Evolutionary conservation across 805 yeast genomes (phyloP).

Genomic region (Nadsonia fulvescens): DNA sequence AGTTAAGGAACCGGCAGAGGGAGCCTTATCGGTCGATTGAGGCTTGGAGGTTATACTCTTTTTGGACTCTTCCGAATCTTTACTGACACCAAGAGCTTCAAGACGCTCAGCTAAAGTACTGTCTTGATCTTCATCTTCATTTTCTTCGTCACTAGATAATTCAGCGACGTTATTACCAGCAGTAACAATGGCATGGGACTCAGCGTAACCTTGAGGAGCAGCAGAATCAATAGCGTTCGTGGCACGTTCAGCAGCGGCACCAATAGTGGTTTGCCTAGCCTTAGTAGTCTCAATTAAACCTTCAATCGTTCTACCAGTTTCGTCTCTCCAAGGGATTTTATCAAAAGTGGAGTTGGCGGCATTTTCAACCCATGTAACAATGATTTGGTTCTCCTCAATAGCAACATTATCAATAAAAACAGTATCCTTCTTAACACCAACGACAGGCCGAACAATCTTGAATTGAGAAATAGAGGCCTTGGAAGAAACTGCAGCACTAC

Average conservation of each 20-base stretch:
- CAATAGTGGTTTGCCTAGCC: slow-evolving; percentile 1
- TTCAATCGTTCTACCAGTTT: slow-evolving; percentile 4
- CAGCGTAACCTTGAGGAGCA: slow-evolving; percentile 21
- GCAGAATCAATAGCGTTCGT: slow-evolving; percentile 23
- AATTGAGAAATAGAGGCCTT: slow-evolving; percentile 8
- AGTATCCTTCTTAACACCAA: neutral
- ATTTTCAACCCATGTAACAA: slow-evolving; percentile 16
- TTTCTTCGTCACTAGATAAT: slow-evolving; percentile 15
- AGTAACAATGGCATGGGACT: slow-evolving; percentile 17
- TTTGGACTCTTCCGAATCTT: slow-evolving; percentile 12
- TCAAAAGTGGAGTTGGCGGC: slow-evolving; percentile 18
- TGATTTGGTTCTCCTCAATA: slow-evolving; percentile 7
- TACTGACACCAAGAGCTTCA: slow-evolving; percentile 16
- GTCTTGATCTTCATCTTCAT: slow-evolving; percentile 21
- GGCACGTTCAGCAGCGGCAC: slow-evolving; percentile 5
- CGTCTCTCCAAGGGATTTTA: slow-evolving; percentile 15
- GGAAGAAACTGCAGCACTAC: slow-evolving; percentile 2
- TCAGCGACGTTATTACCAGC: slow-evolving; percentile 19
- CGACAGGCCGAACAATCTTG: slow-evolving; percentile 6
- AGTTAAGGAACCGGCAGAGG: slow-evolving; percentile 20
- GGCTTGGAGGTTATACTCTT: slow-evolving; percentile 8
- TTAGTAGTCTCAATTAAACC: slow-evolving; percentile 5
- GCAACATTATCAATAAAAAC: slow-evolving; percentile 7
- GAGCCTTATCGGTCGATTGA: slow-evolving; percentile 10
- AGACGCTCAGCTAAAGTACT: slow-evolving; percentile 25